Evolutionary conservation across 169 alveolate species (phyloP), one percentile per base, ranked within the genome.

Genomic region (Plasmodium chabaudi): DNA sequence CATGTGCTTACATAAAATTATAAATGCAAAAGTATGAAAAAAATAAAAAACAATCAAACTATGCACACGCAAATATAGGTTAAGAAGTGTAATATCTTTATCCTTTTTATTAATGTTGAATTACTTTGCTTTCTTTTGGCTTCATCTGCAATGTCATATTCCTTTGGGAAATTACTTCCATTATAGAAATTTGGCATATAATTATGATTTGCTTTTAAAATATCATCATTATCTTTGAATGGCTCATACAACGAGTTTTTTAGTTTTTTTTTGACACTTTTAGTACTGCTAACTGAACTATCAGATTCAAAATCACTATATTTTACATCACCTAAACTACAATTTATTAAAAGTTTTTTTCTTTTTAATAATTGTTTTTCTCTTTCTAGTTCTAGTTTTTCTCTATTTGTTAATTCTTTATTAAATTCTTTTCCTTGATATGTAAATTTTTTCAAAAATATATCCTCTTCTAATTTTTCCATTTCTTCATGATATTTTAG

Each of bases 401-500:
- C 91, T 46, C 65, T 86, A 49, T 86, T 86, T 27, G 91, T 86
- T 34, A 86, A 72, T 59, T 86, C 87, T 9, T 68, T 47, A 23
- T 86, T 65, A 86, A 70, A 68, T 70, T 70, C 74, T 67, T 86
- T 86, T 60, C 87, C 87, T 55, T 68, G 68, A 63, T 70, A 86
- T 10, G 91, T 86, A 72, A 86, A 86, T 53, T 86, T 86, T 51
- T 86, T 86, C 25, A 69, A 39, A 70, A 86, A 86, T 13, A 70
- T 25, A 39, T 86, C 87, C 44, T 86, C 91, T 53, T 86, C 91
- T 64, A 86, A 44, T 70, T 86, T 70, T 86, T 86, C 91, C 91
- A 86, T 86, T 86, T 86, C 91, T n/a, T 86, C 70, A 3, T 39
- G 44, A 57, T 86, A 87, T 63, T 70, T 86, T 46, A 86, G 65